Evolutionary conservation across 495 filamentous ascomycete species (phyloP), one percentile per base, ranked within the genome.

Genomic region (Hypoxylon lenormandii): DNA sequence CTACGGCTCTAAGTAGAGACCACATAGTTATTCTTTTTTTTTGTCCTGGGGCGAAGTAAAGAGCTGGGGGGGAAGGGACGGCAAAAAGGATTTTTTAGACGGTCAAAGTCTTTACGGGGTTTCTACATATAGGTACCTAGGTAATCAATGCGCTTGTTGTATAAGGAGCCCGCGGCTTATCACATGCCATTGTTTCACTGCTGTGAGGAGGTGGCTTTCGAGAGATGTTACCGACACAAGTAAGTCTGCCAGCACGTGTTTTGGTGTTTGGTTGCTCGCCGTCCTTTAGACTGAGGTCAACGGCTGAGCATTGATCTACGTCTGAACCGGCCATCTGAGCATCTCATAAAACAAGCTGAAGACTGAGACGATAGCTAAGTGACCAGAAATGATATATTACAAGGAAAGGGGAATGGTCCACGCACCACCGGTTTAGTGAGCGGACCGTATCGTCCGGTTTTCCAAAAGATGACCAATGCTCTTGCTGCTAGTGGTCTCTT

Each of bases 1-100:
- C 36, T 37, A 23, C 49, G 46, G 60, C 36, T 63, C 22, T 43
- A 21, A 21, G 45, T 16, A 43, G 53, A 58, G 21, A 28, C 15
- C 18, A 0, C 28, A 37, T 37, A 8, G 30, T 59, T 47, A 53
- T 18, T 58, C 43, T 53, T 30, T 46, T 12, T 53, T 30, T 46
- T 12, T 16, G 18, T n/a, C 3, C 30, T 13, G n/a, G 36, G 51
- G 28, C 12, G 38, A 57, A 36, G 6, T 15, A 28, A 53, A 13
- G 52, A 47, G 16, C 12, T 1, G 4, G n/a, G 28, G 40, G 10
- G 21, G n/a, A 18, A 26, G 53, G 28, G 33, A 37, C 38, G 37
- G 40, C 16, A 42, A 50, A 49, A 49, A 38, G 43, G 38, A 51
- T 42, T 16, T 16, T 16, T 42, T 42, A 42, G 38, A 16, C 15